Evolutionary conservation across 2,329 filamentous ascomycete species (phyloP), one percentile per base, ranked within the genome.

Genomic region (Paraphoma sp.): DNA sequence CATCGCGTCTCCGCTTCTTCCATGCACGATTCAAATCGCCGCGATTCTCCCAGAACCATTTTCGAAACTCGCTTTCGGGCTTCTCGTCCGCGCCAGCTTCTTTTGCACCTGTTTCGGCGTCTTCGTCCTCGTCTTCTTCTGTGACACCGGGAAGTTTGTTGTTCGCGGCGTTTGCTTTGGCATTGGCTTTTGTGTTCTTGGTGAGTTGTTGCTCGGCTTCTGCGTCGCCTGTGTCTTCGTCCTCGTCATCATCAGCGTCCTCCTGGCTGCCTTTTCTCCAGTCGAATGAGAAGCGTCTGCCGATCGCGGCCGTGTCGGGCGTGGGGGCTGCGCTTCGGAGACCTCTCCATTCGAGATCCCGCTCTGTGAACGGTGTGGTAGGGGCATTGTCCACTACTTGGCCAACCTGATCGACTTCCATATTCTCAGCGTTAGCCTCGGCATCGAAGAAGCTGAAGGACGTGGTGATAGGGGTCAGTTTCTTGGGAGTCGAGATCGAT

Each of bases 271-370:
- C 62, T n/a, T 69, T 70, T 38, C 72, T 64, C 74, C 73, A 77
- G 44, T 62, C 78, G 41, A 83, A 89, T 81, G 60, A 82, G 69
- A 89, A 88, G 54, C 81, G 83, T 29, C 87, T 86, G 41, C 82
- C 87, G 1, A 91, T 87, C 57, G 93, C 87, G 1, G 92, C 92
- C 0, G 95, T 98, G 72, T 99, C 95, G 0, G 95, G 95, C 0
- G 95, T 99, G 0, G 95, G 95, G 2, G 95, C 95, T 6, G 93
- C 93, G 72, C 93, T 97, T 53, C 95, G 86, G n/a, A 91, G 73
- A 48, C 85, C 86, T 59, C 93, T 86, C 78, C 82, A 87, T 65
- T 92, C 89, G 30, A 94, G 81, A 64, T 98, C 94, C 64, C 88
- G 86, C 60, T 88, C 87, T 0, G 91, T 92, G 73, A 88, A 96